These are phyloP conservation scores for Cordyceps farinosa DNA, from an alignment of 2,329 filamentous ascomycete genomes.

Conservation along the genomic window DNA sequence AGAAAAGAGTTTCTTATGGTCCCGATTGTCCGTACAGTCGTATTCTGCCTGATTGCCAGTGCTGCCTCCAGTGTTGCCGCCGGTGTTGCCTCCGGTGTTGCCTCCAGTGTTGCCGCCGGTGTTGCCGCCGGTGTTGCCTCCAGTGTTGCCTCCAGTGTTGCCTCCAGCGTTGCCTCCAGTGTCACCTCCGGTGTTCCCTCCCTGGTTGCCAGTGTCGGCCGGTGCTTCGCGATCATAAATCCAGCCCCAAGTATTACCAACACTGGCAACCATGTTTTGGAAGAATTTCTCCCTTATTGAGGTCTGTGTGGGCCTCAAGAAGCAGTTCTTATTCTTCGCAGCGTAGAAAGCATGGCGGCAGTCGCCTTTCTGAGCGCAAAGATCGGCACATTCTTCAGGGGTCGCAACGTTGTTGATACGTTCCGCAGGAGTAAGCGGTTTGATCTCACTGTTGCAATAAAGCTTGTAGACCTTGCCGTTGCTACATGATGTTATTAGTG, in stretches of 20 bases:
- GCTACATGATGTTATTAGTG: neutral
- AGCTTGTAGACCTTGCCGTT: neutral
- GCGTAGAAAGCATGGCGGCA: neutral
- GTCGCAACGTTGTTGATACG: neutral
- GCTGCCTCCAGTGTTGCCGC: too few relatives aligned
- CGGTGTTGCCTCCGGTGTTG: neutral
- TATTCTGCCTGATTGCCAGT: neutral
- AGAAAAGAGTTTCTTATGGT: neutral
- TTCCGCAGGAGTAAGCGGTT: neutral
- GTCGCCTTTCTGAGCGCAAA: neutral
- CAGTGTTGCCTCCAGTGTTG: neutral
- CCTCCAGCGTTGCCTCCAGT: neutral
- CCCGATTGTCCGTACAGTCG: neutral
- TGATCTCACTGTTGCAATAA: neutral
- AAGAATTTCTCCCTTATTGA: neutral
- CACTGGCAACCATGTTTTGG: neutral
- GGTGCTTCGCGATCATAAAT: neutral
- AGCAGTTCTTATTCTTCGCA: neutral
- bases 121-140: neutral
- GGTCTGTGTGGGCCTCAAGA: neutral
- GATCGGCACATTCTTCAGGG: neutral
- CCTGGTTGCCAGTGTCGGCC: neutral
- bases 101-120: neutral
- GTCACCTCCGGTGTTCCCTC: neutral
- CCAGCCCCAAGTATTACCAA: neutral